These are phyloP conservation scores for Arabis alpina DNA, from an alignment of 345 rosid genomes.

Conservation along the genomic window DNA sequence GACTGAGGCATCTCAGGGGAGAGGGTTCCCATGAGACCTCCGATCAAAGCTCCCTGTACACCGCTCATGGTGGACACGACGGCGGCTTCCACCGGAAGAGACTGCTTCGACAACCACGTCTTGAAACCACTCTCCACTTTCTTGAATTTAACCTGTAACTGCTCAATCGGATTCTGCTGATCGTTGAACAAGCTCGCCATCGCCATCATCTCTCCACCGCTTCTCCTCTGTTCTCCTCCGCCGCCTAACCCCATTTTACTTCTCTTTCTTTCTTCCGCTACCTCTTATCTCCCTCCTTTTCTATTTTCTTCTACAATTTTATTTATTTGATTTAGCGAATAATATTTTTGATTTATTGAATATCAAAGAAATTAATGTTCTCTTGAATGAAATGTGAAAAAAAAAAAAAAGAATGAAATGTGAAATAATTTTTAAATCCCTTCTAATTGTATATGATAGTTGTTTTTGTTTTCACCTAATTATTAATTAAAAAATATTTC, in stretches of 20 bases:
- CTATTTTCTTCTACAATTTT: background rate
- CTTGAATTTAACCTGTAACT: conserved; percentile 60
- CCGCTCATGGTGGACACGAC: conserved; percentile 75
- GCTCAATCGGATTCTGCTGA: conserved; percentile 62
- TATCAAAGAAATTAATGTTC: no score
- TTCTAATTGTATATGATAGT: no score
- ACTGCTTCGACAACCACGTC: conserved; percentile 80
- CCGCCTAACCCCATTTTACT: conserved; percentile 51
- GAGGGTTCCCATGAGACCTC: conserved; percentile 75
- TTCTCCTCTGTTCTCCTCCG: conserved; percentile 43
- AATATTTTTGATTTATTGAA: no score
- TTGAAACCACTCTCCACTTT: conserved; percentile 65
- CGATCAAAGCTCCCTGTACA: conserved; percentile 81
- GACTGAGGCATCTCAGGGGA: conserved; percentile 53
- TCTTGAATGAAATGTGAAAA: no score
- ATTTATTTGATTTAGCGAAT: no score
- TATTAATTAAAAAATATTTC: no score
- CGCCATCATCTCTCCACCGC: conserved; percentile 43
- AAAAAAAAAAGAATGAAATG: no score
- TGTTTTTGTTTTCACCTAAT: no score
- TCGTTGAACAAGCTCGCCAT: conserved; percentile 47
- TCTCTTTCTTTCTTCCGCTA: background rate
- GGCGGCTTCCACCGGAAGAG: conserved; percentile 76
- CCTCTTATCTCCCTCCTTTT: conserved; percentile 36
- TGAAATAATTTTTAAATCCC: no score